Base-by-base conservation (phyloP, 257 asterid species). In the Solanum etuberosum region DNA sequence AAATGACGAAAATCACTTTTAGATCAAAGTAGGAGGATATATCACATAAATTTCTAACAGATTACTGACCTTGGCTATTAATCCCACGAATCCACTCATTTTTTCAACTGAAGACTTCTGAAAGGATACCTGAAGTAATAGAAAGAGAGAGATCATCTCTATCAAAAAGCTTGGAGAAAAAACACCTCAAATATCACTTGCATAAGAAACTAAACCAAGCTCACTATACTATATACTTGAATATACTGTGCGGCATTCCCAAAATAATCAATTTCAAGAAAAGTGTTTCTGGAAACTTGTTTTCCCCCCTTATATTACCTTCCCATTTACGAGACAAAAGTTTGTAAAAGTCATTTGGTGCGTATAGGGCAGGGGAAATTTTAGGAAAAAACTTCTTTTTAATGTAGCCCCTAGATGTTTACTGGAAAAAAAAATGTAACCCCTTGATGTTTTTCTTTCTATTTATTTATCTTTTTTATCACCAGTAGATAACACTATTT, bases 51-150 rank as follows among this genome's bases (percentile, higher is more conserved):
- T 38, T 86, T 37, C 83, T 82, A 54, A 54, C 71, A 68, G 70
- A 51, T 8, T 89, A 88, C 97, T 93, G 89, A 93, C 98, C 95
- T 89, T 93, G 57, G 93, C 94, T 87, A 94, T 89, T 77, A 78
- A 86, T 89, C 93, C 96, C 57, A 96, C 63, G 40, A 91, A 4
- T 76, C 91, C 98, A 57, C 92, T 88, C 85, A 76, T 71, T 31
- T 88, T 73, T 80, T 93, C 91, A 65, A 92, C 83, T 77, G 98
- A 87, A 42, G 94, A 90, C 59, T 89, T 93, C 78, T 73, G 91
- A 87, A 94, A 91, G 48, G 98, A 92, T 20, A 93, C 23, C 97
- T 95, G 95, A 77, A 92, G 84, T 89, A 88, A 89, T 25, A 78
- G 71, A 85, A 85, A 86, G 63, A 82, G 38, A 59, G 85, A 65